Percentiles rank a stretch among this genome's conserved stretches.
Evolutionary conservation across 306 rosid species (phyloP).

Genomic region (Cucumis cinereus): DNA sequence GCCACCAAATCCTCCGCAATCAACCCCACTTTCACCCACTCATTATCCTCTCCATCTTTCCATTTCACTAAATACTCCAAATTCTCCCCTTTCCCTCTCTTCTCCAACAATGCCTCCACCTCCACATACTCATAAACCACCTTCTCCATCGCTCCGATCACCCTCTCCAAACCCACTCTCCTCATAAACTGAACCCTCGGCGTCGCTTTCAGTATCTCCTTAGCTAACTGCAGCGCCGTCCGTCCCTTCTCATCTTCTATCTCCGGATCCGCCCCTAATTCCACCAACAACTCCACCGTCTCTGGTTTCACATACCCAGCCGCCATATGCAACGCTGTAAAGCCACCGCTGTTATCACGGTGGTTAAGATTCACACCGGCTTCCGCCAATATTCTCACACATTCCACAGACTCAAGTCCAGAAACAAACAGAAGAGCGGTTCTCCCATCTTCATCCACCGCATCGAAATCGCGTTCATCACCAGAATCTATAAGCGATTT

Average conservation of each 20-base stretch:
- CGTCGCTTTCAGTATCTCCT: constrained; percentile 38
- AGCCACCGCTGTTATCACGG: constrained; percentile 44
- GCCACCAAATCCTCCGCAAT: constrained; percentile 59
- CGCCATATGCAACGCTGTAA: constrained; percentile 71
- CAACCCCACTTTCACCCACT: constrained; percentile 59
- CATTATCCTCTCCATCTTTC: constrained; percentile 67
- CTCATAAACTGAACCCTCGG: constrained; percentile 61
- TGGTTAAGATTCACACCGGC: constrained; percentile 52
- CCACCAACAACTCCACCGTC: constrained; percentile 38
- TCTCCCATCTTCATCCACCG: constrained; percentile 58
- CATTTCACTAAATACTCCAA: constrained; percentile 65
- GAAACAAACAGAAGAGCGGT: constrained; percentile 64
- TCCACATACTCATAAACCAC: constrained; percentile 62
- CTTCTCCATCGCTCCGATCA: constrained; percentile 37
- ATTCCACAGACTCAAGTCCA: constrained; percentile 58
- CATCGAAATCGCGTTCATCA: constrained; percentile 53
- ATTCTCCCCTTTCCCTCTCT: constrained; percentile 63
- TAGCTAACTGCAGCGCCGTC: constrained; percentile 54
- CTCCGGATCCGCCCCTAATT: constrained; percentile 62
- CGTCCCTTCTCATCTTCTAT: constrained; percentile 36
- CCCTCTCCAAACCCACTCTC: constrained; percentile 46
- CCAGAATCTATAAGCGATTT: constrained; percentile 21
- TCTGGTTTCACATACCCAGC: constrained; percentile 62
- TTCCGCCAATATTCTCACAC: constrained; percentile 41
- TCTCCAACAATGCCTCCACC: constrained; percentile 59